Conservation (phyloP, 2,329 filamentous ascomycete genomes). For the Alternaria atra region DNA sequence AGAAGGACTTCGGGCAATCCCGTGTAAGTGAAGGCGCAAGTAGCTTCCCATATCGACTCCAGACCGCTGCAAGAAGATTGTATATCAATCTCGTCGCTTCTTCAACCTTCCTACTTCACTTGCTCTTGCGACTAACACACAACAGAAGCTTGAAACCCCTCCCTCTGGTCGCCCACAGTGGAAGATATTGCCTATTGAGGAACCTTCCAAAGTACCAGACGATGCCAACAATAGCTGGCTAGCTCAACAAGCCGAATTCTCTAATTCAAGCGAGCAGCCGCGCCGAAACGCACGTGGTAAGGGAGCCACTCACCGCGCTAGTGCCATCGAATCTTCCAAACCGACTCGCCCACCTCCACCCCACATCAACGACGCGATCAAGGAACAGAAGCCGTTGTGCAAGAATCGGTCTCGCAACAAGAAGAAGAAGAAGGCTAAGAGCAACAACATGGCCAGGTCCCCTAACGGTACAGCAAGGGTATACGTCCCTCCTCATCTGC, state of each 20-base stretch:
- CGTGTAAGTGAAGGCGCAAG: conserved; percentile 24
- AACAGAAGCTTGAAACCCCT: conserved; percentile 13
- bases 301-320: conserved; percentile 5
- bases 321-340: conserved; percentile 5
- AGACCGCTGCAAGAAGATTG: not conserved
- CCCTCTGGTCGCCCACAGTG: conserved; percentile 10
- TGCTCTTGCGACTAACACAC: conserved; percentile 11
- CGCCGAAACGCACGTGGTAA: conserved; percentile 9
- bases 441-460: conserved; percentile 13
- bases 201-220: not conserved
- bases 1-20: conserved; percentile 16
- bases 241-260: conserved; percentile 14
- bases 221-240: not conserved
- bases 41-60: not conserved
- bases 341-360: not conserved
- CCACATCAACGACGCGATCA: not conserved
- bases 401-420: conserved; percentile 1
- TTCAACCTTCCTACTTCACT: not conserved
- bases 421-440: conserved; percentile 4
- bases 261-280: not conserved
- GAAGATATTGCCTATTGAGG: conserved; percentile 2
- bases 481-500: conserved; percentile 39
- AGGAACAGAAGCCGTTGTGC: not conserved
- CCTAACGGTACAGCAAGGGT: conserved; percentile 11
- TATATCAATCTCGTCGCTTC: not conserved